Conservation (phyloP, 2,329 filamentous ascomycete species). For the Fonsecaea multimorphosa region DNA sequence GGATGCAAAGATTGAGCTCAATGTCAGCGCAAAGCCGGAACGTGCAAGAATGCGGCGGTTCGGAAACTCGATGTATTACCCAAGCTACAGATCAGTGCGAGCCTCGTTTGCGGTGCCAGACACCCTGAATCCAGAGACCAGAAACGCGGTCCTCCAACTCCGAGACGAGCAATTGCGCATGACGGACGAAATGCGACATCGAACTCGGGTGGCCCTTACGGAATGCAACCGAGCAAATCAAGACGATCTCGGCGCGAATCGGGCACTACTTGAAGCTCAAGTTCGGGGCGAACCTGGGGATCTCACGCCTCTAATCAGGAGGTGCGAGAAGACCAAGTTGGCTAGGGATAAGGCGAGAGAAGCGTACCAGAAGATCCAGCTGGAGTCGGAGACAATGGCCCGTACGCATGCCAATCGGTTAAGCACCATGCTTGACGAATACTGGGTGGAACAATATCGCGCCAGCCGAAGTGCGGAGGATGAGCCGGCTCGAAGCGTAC, state of each 20-base stretch:
- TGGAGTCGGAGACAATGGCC: slow-evolving; percentile 18
- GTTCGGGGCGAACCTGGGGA: slow-evolving; percentile 6
- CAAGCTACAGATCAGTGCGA: slow-evolving; percentile 15
- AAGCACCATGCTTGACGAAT: slow-evolving; percentile 17
- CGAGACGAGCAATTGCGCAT: slow-evolving; percentile 22
- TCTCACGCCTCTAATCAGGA: slow-evolving; percentile 15
- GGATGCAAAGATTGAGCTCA: slow-evolving; percentile 31
- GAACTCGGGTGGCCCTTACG: slow-evolving; percentile 7
- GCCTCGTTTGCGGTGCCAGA: neutral
- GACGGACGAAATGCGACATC: slow-evolving; percentile 20
- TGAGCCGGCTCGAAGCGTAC: slow-evolving; percentile 11
- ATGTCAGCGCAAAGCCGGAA: slow-evolving; percentile 30
- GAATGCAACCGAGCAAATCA: slow-evolving; percentile 17
- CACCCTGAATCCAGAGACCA: slow-evolving; percentile 20
- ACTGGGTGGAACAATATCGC: slow-evolving; percentile 6
- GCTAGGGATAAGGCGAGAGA: slow-evolving; percentile 18
- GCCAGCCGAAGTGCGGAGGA: slow-evolving; percentile 4
- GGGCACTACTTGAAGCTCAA: slow-evolving; percentile 20
- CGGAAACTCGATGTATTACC: slow-evolving; percentile 16
- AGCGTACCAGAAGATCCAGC: slow-evolving; percentile 14
- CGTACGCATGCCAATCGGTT: slow-evolving; percentile 17
- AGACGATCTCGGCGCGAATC: slow-evolving; percentile 23
- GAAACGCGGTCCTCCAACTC: slow-evolving; percentile 12
- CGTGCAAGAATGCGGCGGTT: slow-evolving; percentile 21
- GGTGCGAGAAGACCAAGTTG: slow-evolving; percentile 22